Percentiles rank a stretch among this genome's conserved stretches.
These are phyloP conservation scores for Leccinum pachyderme DNA, from an alignment of 1,284 basidiomycete genomes.

Conservation along the genomic window DNA sequence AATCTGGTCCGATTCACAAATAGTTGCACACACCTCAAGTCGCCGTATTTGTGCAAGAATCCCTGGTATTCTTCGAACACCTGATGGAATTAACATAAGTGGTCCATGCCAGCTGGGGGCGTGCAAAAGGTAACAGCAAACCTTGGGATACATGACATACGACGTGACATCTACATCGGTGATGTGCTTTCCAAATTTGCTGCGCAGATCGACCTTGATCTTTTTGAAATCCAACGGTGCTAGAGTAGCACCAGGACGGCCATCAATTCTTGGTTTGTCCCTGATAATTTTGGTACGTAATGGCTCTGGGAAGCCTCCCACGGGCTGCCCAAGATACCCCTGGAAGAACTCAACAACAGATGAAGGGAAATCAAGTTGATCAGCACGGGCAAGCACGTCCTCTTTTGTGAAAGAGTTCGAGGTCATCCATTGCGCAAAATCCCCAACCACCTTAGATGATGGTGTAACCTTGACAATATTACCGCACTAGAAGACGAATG, in stretches of 20 bases:
- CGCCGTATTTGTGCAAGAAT: slow-evolving; percentile 94
- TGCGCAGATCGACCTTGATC: slow-evolving; percentile 89
- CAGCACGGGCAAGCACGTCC: slow-evolving; percentile 85
- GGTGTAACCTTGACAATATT: slow-evolving; percentile 99
- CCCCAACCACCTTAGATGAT: slow-evolving; percentile 98
- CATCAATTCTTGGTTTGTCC: slow-evolving; percentile 91
- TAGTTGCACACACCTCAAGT: slow-evolving; percentile 67
- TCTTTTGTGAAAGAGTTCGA: slow-evolving; percentile 88
- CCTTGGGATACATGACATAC: slow-evolving; percentile 97
- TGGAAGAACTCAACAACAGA: slow-evolving; percentile 98
- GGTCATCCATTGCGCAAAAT: slow-evolving; percentile 99
- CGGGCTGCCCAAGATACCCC: slow-evolving; percentile 95
- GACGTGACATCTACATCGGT: slow-evolving; percentile 91
- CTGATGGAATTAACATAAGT: slow-evolving; percentile 39
- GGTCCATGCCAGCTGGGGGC: slow-evolving; percentile 4
- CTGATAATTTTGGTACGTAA: slow-evolving; percentile 91
- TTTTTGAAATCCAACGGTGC: slow-evolving; percentile 92
- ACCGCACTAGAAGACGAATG: slow-evolving; percentile 65
- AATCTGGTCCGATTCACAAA: slow-evolving; percentile 11
- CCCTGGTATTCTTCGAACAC: slow-evolving; percentile 97
- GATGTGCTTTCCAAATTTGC: slow-evolving; percentile 95
- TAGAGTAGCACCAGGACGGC: slow-evolving; percentile 87
- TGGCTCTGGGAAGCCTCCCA: slow-evolving; percentile 98
- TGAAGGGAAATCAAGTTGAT: slow-evolving; percentile 94
- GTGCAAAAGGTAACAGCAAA: slow-evolving; percentile 27